A percentile compares a stretch with the other conserved stretches of the same genome.
Evolutionary conservation across 345 rosid genomes (phyloP).

Genomic region (Firmiana major): DNA sequence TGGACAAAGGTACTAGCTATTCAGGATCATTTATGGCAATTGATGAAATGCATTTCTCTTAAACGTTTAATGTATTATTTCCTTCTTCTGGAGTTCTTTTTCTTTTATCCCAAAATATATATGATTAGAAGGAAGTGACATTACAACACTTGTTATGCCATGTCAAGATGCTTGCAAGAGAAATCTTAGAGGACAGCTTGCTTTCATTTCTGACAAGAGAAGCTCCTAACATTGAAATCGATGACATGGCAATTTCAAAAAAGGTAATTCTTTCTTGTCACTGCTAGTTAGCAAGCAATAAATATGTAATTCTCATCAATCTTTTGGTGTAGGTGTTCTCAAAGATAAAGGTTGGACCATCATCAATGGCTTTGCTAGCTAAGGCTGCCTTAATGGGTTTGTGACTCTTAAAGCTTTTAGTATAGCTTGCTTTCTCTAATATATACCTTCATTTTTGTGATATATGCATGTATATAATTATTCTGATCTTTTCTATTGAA

Average conservation of each 20-base stretch:
- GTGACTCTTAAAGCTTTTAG: conserved; percentile 23
- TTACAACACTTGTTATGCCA: conserved; percentile 21
- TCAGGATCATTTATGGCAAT: background rate
- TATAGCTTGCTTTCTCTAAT: background rate
- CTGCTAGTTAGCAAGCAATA: conserved; percentile 7
- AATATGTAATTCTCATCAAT: conserved; percentile 10
- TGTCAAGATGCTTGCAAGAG: conserved; percentile 83
- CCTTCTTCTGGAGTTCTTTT: conserved; percentile 10
- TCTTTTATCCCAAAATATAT: conserved; percentile 14
- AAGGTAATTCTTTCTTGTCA: conserved; percentile 43
- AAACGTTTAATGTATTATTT: background rate
- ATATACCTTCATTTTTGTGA: conserved; percentile 1
- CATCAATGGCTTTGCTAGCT: conserved; percentile 79
- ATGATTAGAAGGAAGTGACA: background rate
- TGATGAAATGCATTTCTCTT: background rate
- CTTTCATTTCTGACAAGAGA: conserved; percentile 71
- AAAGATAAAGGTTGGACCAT: conserved; percentile 73
- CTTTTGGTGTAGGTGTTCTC: conserved; percentile 52
- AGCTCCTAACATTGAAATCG: conserved; percentile 42
- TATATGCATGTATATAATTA: conserved; percentile 11
- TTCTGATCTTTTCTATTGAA: conserved; percentile 20
- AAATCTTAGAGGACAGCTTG: conserved; percentile 76
- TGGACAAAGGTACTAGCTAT: background rate
- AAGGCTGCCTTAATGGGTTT: conserved; percentile 80
- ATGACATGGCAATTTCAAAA: conserved; percentile 37